Base-by-base conservation (phyloP, 768 basidiomycete species). In the Cytidiella melzeri region DNA sequence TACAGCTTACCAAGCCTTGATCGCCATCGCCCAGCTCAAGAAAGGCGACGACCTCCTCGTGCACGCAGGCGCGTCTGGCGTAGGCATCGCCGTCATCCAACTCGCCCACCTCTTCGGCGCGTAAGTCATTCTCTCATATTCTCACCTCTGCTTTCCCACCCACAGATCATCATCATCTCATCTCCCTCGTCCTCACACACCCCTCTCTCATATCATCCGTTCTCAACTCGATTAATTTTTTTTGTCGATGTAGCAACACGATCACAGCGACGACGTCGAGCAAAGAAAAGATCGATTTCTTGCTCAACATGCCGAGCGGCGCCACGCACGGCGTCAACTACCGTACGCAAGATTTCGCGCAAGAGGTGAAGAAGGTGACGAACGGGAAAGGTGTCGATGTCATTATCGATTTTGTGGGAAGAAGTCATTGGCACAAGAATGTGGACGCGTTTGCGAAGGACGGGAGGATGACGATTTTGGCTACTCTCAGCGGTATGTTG, bases 21-120 rank as follows among this genome's bases (percentile, higher is more conserved):
- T 89, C 41, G 62, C 84, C 28, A 78, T 83, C 53, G 87, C 83
- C 1, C 74, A 85, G 56, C 59, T 94, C 41, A 78, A 84, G 61
- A 61, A 73, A 54, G 80, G 81, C 28, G 84, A 91, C 41, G 68
- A 86, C 59, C 87, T 92, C 9, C 75, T 98, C 13, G 74, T 97
- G 11, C 95, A 97, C 61, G 92, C 92, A 18, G 94, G 84, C 5
- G 92, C 92, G 3, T 91, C 88, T 11, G 92, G 93, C 24, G 92
- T 96, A 3, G 92, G 92, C 1, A 64, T 94, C 15, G 84, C 92
- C 3, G 89, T 89, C 12, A 89, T 87, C 43, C 94, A 97, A 66
- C 68, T 96, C 18, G 90, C 92, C 18, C 80, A 87, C 20, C 61
- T 75, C 40, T 78, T 75, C 53, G 80, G 80, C 50, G 87, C 87